Base-by-base conservation (phyloP, 208 protist species). In the Perkinsela sp. region DNA sequence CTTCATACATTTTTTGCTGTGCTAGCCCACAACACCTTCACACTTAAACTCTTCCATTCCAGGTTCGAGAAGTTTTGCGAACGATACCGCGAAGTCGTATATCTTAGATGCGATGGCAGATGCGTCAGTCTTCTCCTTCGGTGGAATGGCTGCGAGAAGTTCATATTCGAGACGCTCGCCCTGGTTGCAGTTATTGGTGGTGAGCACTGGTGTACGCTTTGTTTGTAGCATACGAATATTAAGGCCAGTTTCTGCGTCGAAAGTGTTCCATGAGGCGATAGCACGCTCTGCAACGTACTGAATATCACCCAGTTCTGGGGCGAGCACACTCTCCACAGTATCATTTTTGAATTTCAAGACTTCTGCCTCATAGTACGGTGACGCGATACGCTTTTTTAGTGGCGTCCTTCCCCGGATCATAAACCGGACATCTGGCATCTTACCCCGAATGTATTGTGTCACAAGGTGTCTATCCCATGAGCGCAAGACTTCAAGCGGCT, bases 91-190 rank as follows among this genome's bases (percentile, higher is more conserved):
- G 68, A 83, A 83, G 0, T 79, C 76, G 83, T 83, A 92, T 68
- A 92, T 67, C 71, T 89, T 81, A 30, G 77, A 75, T 0, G 78
- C 79, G 66, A 89, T 71, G 0, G 72, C 74, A 0, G 76, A 75
- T 13, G 88, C 70, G 67, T 88, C 78, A 0, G 85, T 71, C 6
- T 76, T 72, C 75, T 92, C 84, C 67, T 82, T 76, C 68, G 83
- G 77, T 13, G 86, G 86, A 28, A 92, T 76, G 71, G 70, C 72
- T 2, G 87, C 86, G 72, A 92, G 80, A 75, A 77, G 88, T 76
- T 92, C 86, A 67, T 92, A 92, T 79, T 92, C 83, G 1, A 92
- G 77, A 0, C 84, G 79, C 70, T 83, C 74, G 1, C 86, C 86
- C 67, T 92, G 83, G 32, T 89, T 84, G 0, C 86, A 83, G 1